A percentile compares a stretch with the other conserved stretches of the same genome.
Conservation (phyloP, 441 rosid species). For the Raphanus hybrid region DNA sequence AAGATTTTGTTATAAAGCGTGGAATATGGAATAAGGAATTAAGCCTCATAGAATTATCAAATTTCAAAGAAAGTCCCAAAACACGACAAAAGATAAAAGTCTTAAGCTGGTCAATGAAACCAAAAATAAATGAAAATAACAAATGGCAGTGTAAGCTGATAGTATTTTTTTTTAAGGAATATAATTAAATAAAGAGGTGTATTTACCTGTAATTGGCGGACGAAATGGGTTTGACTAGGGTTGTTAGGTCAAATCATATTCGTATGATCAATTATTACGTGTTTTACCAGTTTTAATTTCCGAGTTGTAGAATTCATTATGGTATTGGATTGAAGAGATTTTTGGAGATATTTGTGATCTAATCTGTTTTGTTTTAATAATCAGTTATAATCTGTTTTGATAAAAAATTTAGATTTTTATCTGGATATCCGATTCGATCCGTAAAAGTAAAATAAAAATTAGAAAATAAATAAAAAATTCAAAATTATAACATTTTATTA, state of each 20-base stretch:
- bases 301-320: constrained; percentile 15
- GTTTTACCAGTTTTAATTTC: constrained; percentile 24
- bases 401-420: no score
- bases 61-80: not conserved
- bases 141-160: constrained; percentile 22
- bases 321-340: not conserved
- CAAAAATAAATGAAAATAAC: constrained; percentile 25
- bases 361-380: no score
- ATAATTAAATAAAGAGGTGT: constrained; percentile 16
- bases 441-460: no score
- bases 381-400: no score
- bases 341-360: no score
- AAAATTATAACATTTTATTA: no score
- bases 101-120: constrained; percentile 33
- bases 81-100: constrained; percentile 25
- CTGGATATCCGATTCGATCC: no score
- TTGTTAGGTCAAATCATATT: constrained; percentile 41
- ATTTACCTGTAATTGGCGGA: constrained; percentile 30
- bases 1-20: constrained; percentile 38
- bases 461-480: no score
- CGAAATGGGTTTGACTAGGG: constrained; percentile 28
- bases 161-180: not conserved
- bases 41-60: constrained; percentile 25
- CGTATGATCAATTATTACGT: constrained; percentile 18
- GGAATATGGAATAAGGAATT: constrained; percentile 38